Base-by-base conservation (phyloP, 2,329 filamentous ascomycete species). In the Dryadomyces sulphureus region DNA sequence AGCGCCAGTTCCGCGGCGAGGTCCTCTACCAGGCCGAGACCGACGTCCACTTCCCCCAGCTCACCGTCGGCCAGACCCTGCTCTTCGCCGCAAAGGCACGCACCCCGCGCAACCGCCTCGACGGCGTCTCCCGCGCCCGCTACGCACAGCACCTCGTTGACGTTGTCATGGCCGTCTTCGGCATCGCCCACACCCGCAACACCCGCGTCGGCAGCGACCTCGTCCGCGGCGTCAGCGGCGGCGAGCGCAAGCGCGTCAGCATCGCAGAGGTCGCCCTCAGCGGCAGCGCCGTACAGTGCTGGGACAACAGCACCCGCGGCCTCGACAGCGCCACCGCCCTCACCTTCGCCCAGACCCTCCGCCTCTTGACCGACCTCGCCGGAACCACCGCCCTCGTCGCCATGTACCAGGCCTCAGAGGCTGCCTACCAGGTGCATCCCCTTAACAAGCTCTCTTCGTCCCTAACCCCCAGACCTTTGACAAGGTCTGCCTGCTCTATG, bases 401-500 rank as follows among this genome's bases (percentile, higher is more conserved):
- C 4, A 65, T 83, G 2, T 84, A 84, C 49, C 79, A 84, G 56
- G 79, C 79, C 0, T 75, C 76, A 3, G 77, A 84, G 49, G 73
- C 68, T 1, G 73, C 82, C 21, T 81, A 77, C 54, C 65, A 77
- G 2, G 66, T 81, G 14, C 3, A 17, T 41, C 6, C 16, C 20
- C 41, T 21, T 43, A n/a, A n/a, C n/a, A n/a, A n/a, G n/a, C 6
- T 14, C 20, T n/a, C n/a, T n/a, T n/a, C 30, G 17, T 38, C 43
- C 12, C 20, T 38, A 7, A 8, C 14, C 20, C 16, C 38, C 20
- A 39, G 34, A 43, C 46, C 2, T 83, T 84, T 63, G 83, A 87
- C 59, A 87, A 87, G 60, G 81, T 87, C 0, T 60, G 85, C 39
- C 72, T 88, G n/a, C 81, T 88, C 41, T 79, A 85, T 49, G 65